Base-by-base conservation (phyloP, 768 basidiomycete species). In the Phylloporus sp. region DNA sequence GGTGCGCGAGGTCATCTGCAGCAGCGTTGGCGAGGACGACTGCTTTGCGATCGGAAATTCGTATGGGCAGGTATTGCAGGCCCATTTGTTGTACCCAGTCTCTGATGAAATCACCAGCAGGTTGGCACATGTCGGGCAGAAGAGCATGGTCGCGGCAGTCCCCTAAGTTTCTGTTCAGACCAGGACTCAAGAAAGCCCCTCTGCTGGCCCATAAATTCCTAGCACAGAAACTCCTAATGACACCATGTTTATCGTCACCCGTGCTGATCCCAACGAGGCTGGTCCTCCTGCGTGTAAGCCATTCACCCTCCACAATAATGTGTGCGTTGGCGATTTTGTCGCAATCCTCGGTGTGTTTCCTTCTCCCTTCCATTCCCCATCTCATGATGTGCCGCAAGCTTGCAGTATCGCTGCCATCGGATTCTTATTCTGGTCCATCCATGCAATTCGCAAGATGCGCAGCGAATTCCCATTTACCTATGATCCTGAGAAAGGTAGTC, bases 71-170 rank as follows among this genome's bases (percentile, higher is more conserved):
- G 88, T 85, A 59, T 90, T 89, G 66, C 94, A 97, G 0, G 86
- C 85, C 88, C 91, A 95, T 75, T 92, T 93, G 73, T 95, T 89
- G 67, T 84, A 85, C 1, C 88, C 86, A 0, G 85, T 84, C 54
- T 88, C 86, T 6, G 80, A 74, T 5, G 86, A 88, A 44, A 91
- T 84, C 40, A 87, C 78, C 15, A 95, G 80, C 39, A 91, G 76
- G 69, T 97, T 98, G 26, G 90, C 84, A 63, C 95, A 98, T 47
- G 86, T 91, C 27, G 95, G 95, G 66, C 95, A 97, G 76, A 95
- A 95, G 31, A 95, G 76, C 91, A 95, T 95, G 27, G n/a, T 20
- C 36, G 10, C 18, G 13, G 23, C 22, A 6, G 41, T 16, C 27
- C 28, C n/a, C 28, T 11, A n/a, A 10, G 6, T 45, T 27, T 47